Evolutionary conservation across 257 asterid genomes (phyloP).

Genomic region (Coffea canephora): DNA sequence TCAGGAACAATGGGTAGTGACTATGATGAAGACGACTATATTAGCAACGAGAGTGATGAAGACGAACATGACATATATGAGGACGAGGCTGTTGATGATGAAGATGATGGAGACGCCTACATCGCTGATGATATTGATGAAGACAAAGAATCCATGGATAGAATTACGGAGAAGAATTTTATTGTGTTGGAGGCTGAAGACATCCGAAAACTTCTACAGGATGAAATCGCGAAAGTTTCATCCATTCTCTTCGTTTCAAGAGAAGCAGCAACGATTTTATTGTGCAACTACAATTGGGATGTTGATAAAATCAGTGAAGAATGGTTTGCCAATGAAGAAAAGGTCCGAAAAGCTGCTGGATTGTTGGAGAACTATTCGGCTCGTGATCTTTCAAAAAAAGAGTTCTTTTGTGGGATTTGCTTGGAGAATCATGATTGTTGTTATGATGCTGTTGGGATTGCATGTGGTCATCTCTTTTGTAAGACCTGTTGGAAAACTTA

Average conservation of each 20-base stretch:
- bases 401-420: constrained; percentile 16
- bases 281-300: background rate
- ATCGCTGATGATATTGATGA: too few species aligned
- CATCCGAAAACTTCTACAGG: background rate
- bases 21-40: too few species aligned
- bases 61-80: too few species aligned
- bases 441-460: background rate
- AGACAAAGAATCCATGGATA: too few species aligned
- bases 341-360: background rate
- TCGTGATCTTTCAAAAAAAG: background rate
- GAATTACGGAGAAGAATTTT: background rate
- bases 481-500: constrained; percentile 22
- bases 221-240: background rate
- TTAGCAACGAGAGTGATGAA: too few species aligned
- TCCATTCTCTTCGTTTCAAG: background rate
- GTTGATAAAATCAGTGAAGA: background rate
- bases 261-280: background rate
- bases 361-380: background rate
- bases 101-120: too few species aligned
- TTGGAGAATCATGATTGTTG: background rate
- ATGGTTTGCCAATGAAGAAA: background rate
- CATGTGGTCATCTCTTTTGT: constrained; percentile 25
- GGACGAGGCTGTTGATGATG: too few species aligned
- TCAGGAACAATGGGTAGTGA: too few species aligned
- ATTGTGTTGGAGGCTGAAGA: background rate